These are phyloP conservation scores for Eutrema yunnanense DNA, from an alignment of 345 rosid genomes.

Conservation along the genomic window DNA sequence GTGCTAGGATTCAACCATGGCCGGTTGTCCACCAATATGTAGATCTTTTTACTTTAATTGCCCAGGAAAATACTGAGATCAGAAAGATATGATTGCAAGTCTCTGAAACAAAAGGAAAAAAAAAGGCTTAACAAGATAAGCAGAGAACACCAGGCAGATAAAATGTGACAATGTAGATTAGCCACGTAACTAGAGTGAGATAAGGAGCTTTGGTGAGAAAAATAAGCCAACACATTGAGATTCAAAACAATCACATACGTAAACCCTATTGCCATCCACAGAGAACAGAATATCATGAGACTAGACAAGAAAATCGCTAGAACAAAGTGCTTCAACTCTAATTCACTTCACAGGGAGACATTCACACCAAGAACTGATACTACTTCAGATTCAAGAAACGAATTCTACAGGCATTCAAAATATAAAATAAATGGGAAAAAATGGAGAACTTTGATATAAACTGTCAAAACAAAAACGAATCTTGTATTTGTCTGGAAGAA, in stretches of 20 bases:
- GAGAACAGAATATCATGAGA: conserved; percentile 8
- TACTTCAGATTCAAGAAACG: not conserved
- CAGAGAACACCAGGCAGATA: not conserved
- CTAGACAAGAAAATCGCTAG: not conserved
- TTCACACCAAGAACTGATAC: conserved; percentile 4
- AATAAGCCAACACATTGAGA: not conserved
- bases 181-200: conserved; percentile 2
- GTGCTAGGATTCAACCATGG: conserved; percentile 79
- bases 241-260: not conserved
- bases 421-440: not conserved
- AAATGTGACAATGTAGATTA: not conserved
- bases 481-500: not conserved
- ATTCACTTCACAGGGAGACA: not conserved
- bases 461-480: not conserved
- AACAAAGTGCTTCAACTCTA: not conserved
- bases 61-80: conserved; percentile 81
- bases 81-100: conserved; percentile 94
- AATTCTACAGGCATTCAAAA: not conserved
- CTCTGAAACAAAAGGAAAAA: conserved; percentile 44
- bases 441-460: not conserved
- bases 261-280: too few species aligned
- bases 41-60: conserved; percentile 66
- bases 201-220: too few species aligned
- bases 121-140: conserved; percentile 13
- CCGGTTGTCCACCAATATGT: conserved; percentile 84